These are phyloP conservation scores for Clathrospora elynae DNA, from an alignment of 2,329 filamentous ascomycete species.

Conservation along the genomic window DNA sequence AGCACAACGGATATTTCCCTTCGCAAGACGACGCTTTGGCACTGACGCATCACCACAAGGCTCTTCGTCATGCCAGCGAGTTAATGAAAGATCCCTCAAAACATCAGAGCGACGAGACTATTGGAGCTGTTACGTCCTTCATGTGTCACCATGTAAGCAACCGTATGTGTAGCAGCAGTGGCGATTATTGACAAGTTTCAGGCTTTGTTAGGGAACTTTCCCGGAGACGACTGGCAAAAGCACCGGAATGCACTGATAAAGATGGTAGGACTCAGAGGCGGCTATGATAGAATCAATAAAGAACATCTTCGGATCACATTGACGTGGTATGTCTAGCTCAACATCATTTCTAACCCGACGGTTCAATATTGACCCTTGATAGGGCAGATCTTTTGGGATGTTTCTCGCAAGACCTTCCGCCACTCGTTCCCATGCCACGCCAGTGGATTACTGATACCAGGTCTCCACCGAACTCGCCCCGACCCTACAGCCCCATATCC, in stretches of 20 bases:
- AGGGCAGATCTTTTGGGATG: constrained; percentile 38
- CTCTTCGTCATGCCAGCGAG: constrained; percentile 24
- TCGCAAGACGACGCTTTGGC: constrained; percentile 29
- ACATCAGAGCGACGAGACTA: constrained; percentile 29
- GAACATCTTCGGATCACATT: constrained; percentile 36
- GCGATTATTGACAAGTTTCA: constrained; percentile 9
- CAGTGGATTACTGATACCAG: constrained; percentile 35
- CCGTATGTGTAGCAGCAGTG: no score
- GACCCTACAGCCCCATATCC: constrained; percentile 59
- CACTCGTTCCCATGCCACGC: constrained; percentile 30
- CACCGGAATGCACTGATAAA: constrained; percentile 32
- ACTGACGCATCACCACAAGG: constrained; percentile 30
- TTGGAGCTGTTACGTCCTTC: constrained; percentile 29
- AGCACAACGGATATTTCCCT: constrained; percentile 24
- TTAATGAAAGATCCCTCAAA: constrained; percentile 28
- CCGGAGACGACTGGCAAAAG: constrained; percentile 26
- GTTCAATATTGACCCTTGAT: constrained; percentile 2
- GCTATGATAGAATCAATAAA: constrained; percentile 25
- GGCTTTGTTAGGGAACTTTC: constrained; percentile 29
- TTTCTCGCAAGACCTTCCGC: constrained; percentile 38
- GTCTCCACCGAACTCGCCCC: constrained; percentile 65
- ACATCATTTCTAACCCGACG: not conserved
- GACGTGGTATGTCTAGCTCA: constrained; percentile 28
- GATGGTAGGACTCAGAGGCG: constrained; percentile 33
- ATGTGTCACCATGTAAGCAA: constrained; percentile 37